phyloP scores from a whole-genome alignment of 495 filamentous ascomycete species.

The Penicillium paxilli region DNA sequence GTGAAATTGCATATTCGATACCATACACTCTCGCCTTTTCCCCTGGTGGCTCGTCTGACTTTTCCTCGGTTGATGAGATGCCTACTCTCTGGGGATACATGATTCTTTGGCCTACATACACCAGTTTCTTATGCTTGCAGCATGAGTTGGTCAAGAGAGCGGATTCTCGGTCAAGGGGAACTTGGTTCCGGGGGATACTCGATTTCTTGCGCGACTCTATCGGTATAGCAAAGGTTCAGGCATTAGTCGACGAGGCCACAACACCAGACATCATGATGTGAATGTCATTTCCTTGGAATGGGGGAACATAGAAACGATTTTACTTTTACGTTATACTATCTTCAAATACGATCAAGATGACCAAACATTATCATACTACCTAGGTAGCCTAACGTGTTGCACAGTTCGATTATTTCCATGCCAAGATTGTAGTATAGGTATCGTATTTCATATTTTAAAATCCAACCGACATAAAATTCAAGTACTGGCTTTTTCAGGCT shows the following conservation, averaged over 20 bases:
- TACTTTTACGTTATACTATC: no score
- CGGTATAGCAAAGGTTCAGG: slow-evolving; percentile 12
- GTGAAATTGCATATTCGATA: slow-evolving; percentile 11
- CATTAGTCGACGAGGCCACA: background rate
- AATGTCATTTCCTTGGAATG: no score
- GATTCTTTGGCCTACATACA: slow-evolving; percentile 7
- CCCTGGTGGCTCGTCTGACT: slow-evolving; percentile 1
- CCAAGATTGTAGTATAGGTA: no score
- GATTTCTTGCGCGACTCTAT: slow-evolving; percentile 7
- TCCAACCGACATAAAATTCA: no score
- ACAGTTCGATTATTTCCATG: no score
- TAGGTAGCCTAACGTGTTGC: no score
- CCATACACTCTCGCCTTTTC: slow-evolving; percentile 4
- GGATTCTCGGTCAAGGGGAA: background rate
- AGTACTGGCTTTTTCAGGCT: no score
- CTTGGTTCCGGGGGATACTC: slow-evolving; percentile 9
- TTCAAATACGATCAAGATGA: no score
- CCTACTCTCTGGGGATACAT: slow-evolving; percentile 9
- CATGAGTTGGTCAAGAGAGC: background rate
- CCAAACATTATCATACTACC: no score
- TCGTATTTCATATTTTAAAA: no score
- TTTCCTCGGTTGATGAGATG: background rate
- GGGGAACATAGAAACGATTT: no score
- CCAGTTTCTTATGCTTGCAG: background rate
- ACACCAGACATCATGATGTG: background rate